Evolutionary conservation across 495 filamentous ascomycete species (phyloP).

Genomic region (Choiromyces venosus): DNA sequence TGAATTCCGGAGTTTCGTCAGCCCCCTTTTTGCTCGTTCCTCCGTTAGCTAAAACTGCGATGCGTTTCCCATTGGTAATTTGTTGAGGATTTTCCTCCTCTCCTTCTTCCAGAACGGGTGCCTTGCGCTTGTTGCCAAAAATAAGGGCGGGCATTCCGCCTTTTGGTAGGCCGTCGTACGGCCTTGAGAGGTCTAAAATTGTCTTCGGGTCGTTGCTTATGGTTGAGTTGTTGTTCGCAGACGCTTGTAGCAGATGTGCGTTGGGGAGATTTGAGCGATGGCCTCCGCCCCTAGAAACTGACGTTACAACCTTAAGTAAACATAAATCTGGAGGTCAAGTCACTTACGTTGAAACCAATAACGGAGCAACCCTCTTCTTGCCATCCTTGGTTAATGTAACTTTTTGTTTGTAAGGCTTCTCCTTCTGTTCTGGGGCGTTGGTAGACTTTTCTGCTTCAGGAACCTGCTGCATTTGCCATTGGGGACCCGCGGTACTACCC

Average conservation of each 20-base stretch:
- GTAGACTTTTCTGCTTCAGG: slow-evolving; percentile 43
- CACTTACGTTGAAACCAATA: slow-evolving; percentile 72
- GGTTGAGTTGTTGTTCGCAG: slow-evolving; percentile 52
- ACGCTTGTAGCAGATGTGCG: slow-evolving; percentile 45
- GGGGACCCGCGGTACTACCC: slow-evolving; percentile 37
- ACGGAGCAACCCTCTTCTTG: slow-evolving; percentile 87
- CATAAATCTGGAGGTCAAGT: not conserved
- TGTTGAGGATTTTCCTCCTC: slow-evolving; percentile 56
- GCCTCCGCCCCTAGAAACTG: slow-evolving; percentile 29
- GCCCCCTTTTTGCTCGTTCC: slow-evolving; percentile 55
- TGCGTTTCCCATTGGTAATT: slow-evolving; percentile 58
- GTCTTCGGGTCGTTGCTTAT: slow-evolving; percentile 72
- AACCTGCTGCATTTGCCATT: slow-evolving; percentile 47
- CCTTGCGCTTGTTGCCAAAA: slow-evolving; percentile 86
- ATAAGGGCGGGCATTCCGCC: slow-evolving; percentile 80
- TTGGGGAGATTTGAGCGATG: slow-evolving; percentile 42
- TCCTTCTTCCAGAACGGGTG: slow-evolving; percentile 64
- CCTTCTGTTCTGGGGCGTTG: slow-evolving; percentile 52
- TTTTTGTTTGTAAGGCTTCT: slow-evolving; percentile 60
- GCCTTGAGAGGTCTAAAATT: slow-evolving; percentile 85
- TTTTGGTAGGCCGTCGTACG: slow-evolving; percentile 86
- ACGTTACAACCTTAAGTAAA: not conserved
- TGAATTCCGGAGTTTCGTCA: slow-evolving; percentile 72
- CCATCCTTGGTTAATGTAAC: slow-evolving; percentile 95
- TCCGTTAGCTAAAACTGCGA: slow-evolving; percentile 53